phyloP scores from a whole-genome alignment of 345 rosid species.

The Brassica carinata region DNA sequence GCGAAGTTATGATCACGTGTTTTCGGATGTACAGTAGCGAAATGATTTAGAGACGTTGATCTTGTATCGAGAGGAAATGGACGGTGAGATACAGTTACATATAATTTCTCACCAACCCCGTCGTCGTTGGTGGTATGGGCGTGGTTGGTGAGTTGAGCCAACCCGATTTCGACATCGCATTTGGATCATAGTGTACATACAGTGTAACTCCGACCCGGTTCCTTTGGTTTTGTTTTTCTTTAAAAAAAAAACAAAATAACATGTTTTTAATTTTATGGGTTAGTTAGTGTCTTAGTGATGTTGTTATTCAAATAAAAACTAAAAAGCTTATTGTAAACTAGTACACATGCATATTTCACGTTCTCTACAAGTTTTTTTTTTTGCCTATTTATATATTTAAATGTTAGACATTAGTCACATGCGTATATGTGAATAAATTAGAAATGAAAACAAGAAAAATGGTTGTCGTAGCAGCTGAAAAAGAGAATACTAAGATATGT shows the following conservation, averaged over 20 bases:
- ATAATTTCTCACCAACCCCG: slow-evolving; percentile 33
- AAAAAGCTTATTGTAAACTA: too few species aligned
- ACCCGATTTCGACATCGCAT: background rate
- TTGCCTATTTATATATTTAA: background rate
- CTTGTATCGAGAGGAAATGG: background rate
- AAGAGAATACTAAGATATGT: too few species aligned
- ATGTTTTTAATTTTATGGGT: background rate
- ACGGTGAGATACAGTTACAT: background rate
- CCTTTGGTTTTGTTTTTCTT: too few species aligned
- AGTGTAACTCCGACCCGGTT: background rate
- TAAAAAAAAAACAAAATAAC: too few species aligned
- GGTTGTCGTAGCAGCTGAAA: too few species aligned
- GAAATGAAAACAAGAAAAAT: too few species aligned
- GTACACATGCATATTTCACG: background rate
- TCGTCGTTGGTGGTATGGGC: slow-evolving; percentile 33
- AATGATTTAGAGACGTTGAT: slow-evolving; percentile 14
- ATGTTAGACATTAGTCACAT: too few species aligned
- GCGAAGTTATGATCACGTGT: slow-evolving; percentile 17
- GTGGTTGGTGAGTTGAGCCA: slow-evolving; percentile 20
- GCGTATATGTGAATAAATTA: too few species aligned
- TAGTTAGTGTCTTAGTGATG: background rate
- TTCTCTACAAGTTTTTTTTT: background rate
- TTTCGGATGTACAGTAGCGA: background rate
- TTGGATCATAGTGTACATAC: background rate
- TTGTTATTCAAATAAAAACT: background rate